Percentiles rank a stretch among this genome's conserved stretches.
Evolutionary conservation across 495 filamentous ascomycete genomes (phyloP).

Genomic region (Aspergillus conjunctus): DNA sequence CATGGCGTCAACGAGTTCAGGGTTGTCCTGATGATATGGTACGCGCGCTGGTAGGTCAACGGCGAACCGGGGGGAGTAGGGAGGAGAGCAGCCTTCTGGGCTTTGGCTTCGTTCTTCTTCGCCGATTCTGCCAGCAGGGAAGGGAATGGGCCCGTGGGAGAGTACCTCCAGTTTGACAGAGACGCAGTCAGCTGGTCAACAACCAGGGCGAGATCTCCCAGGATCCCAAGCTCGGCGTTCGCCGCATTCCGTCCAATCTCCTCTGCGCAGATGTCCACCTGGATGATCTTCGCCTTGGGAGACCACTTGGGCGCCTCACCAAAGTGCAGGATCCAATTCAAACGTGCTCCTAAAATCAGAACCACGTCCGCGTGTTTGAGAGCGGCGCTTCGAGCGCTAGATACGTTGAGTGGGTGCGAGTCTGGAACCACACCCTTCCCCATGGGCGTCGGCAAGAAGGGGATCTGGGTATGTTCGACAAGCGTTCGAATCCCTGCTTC

Average conservation of each 20-base stretch:
- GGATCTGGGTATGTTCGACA: constrained; percentile 54
- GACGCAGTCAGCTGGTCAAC: constrained; percentile 47
- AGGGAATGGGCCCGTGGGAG: constrained; percentile 38
- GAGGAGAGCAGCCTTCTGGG: constrained; percentile 40
- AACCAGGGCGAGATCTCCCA: constrained; percentile 57
- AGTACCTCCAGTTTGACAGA: constrained; percentile 50
- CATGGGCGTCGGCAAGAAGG: constrained; percentile 66
- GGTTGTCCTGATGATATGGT: constrained; percentile 55
- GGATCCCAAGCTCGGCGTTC: constrained; percentile 49
- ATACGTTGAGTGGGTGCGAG: constrained; percentile 55
- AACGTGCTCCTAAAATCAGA: constrained; percentile 59
- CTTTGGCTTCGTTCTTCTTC: constrained; percentile 52
- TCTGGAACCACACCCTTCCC: constrained; percentile 64
- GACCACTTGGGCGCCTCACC: constrained; percentile 62
- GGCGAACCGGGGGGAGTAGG: constrained; percentile 38
- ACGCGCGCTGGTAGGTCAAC: constrained; percentile 58
- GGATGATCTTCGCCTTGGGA: constrained; percentile 54
- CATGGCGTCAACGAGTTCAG: constrained; percentile 43
- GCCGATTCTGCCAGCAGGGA: constrained; percentile 38
- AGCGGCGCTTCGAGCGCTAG: constrained; percentile 60
- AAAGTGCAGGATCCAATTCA: constrained; percentile 69
- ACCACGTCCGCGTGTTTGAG: constrained; percentile 61
- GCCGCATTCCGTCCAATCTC: constrained; percentile 56
- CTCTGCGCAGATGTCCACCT: constrained; percentile 61
- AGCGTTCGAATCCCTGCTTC: constrained; percentile 51